Conservation (phyloP, 2,329 filamentous ascomycete species). For the Davidsoniella australis region DNA sequence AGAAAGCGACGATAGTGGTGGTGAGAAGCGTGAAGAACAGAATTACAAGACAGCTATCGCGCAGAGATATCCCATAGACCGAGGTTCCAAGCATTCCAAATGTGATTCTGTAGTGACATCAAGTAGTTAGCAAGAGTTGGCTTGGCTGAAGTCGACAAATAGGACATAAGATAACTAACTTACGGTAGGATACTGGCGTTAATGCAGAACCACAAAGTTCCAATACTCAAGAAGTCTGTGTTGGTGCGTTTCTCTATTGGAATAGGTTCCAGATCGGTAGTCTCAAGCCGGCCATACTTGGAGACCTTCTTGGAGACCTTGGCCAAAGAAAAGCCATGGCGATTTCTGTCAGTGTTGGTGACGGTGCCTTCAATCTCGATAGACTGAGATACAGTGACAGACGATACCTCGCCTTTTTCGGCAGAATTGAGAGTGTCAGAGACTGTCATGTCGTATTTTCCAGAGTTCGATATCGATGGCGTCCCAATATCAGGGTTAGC, state of each 20-base stretch:
- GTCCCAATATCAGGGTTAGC: too few relatives aligned
- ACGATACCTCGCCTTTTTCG: too few relatives aligned
- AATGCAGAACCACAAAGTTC: constrained; percentile 32
- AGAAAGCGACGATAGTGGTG: constrained; percentile 35
- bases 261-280: constrained; percentile 20
- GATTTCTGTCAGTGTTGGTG: neutral
- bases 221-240: constrained; percentile 26
- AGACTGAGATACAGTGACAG: too few relatives aligned
- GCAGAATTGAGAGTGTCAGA: too few relatives aligned
- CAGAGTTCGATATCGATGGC: too few relatives aligned
- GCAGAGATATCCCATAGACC: constrained; percentile 35
- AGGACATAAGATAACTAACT: constrained; percentile 12
- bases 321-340: too few relatives aligned
- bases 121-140: too few relatives aligned
- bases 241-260: constrained; percentile 25
- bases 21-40: constrained; percentile 45
- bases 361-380: too few relatives aligned
- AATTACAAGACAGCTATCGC: constrained; percentile 40
- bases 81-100: constrained; percentile 45
- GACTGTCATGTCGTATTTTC: too few relatives aligned
- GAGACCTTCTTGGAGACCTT: too few relatives aligned
- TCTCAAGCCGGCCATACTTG: too few relatives aligned
- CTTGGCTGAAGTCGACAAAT: too few relatives aligned
- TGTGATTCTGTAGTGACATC: constrained; percentile 28
- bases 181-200: constrained; percentile 31